phyloP scores from a whole-genome alignment of 257 asterid species.

The Prunella vulgaris region DNA sequence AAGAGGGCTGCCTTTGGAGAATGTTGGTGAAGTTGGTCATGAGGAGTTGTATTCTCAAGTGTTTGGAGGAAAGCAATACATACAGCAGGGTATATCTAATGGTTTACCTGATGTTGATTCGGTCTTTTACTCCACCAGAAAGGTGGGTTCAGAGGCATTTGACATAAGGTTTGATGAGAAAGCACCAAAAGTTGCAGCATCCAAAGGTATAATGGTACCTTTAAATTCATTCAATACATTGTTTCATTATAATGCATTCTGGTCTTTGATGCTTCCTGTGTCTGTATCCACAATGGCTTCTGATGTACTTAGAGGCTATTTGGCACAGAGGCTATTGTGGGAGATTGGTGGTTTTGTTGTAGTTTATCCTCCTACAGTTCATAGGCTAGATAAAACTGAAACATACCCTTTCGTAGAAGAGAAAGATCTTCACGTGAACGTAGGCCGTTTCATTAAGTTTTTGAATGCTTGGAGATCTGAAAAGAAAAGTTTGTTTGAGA shows the following conservation, averaged over 20 bases:
- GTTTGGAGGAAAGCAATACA: slow-evolving; percentile 58
- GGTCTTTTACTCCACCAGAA: slow-evolving; percentile 59
- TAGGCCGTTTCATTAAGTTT: slow-evolving; percentile 56
- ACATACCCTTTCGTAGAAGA: slow-evolving; percentile 66
- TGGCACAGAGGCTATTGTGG: slow-evolving; percentile 68
- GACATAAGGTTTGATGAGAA: slow-evolving; percentile 55
- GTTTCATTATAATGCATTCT: slow-evolving; percentile 63
- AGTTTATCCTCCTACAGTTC: slow-evolving; percentile 62
- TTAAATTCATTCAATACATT: slow-evolving; percentile 61
- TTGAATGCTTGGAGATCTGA: slow-evolving; percentile 55
- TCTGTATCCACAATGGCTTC: slow-evolving; percentile 73
- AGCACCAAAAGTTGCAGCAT: slow-evolving; percentile 68
- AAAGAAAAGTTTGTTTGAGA: slow-evolving; percentile 49
- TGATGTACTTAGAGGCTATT: slow-evolving; percentile 68
- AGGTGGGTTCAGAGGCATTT: slow-evolving; percentile 43
- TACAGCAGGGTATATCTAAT: slow-evolving; percentile 71
- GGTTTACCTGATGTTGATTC: slow-evolving; percentile 77
- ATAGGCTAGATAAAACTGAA: slow-evolving; percentile 49
- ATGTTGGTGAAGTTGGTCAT: slow-evolving; percentile 62
- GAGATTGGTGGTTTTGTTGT: slow-evolving; percentile 66
- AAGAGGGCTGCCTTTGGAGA: slow-evolving; percentile 69
- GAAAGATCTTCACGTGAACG: slow-evolving; percentile 69
- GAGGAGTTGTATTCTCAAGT: slow-evolving; percentile 64
- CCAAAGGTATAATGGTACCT: slow-evolving; percentile 64
- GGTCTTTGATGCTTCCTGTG: slow-evolving; percentile 78